phyloP scores from a whole-genome alignment of 108 stramenopile species.

The Nitzschia putrida region DNA sequence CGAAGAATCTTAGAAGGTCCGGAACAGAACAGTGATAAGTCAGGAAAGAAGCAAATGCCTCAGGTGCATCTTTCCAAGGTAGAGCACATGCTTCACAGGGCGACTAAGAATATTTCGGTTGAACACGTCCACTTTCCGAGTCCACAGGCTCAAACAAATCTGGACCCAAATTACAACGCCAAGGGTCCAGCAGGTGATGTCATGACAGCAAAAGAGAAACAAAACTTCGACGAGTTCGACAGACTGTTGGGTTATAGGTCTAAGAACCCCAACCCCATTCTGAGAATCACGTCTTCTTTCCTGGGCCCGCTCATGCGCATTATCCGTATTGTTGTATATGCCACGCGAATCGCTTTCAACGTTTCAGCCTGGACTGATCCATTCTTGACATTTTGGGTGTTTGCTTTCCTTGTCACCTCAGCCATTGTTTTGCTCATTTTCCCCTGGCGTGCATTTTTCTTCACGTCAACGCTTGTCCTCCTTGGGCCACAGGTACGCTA shows the following conservation, averaged over 20 bases:
- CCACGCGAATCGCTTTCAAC: conserved; percentile 60
- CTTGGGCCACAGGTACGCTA: conserved; percentile 74
- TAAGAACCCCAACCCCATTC: conserved; percentile 49
- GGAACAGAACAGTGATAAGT: conserved; percentile 47
- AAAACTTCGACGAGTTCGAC: conserved; percentile 55
- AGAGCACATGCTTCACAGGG: conserved; percentile 46
- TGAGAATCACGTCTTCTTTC: conserved; percentile 48
- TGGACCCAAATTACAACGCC: conserved; percentile 34
- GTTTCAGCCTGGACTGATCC: conserved; percentile 77
- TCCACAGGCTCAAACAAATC: conserved; percentile 27
- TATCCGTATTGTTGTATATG: conserved; percentile 42
- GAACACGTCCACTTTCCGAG: conserved; percentile 51
- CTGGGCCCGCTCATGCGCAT: conserved; percentile 64
- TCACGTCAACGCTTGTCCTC: conserved; percentile 43
- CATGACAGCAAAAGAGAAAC: conserved; percentile 34
- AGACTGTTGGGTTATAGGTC: conserved; percentile 49
- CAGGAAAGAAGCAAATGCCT: conserved; percentile 36
- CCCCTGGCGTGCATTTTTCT: conserved; percentile 76
- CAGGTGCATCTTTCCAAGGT: conserved; percentile 43
- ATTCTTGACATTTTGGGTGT: conserved; percentile 64
- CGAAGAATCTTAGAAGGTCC: conserved; percentile 45
- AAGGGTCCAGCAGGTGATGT: conserved; percentile 42
- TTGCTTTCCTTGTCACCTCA: conserved; percentile 43
- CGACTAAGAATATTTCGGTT: conserved; percentile 43
- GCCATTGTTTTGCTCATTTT: conserved; percentile 61